Evolutionary conservation across 1,284 basidiomycete genomes (phyloP), one percentile per base, ranked within the genome.

Genomic region (Tilletiaria anomala): DNA sequence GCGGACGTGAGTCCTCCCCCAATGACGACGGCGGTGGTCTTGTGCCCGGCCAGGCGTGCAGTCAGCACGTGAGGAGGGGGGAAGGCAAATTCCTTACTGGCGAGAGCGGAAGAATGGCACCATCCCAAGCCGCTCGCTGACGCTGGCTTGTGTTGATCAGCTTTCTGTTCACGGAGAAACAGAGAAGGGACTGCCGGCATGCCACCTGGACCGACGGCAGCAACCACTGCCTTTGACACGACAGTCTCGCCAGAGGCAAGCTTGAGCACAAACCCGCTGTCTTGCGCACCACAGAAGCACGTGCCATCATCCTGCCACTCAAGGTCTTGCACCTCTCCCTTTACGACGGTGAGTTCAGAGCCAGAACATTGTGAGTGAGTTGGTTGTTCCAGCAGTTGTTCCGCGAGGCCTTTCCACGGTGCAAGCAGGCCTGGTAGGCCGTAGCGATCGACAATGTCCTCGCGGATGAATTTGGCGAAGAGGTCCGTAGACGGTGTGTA

Each of bases 1-100:
- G 68, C 67, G 4, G 67, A 67, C 3, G 68, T 68, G 16, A 70
- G 55, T 0, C 67, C 68, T 20, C 68, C 68, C 3, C 68, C 68
- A 14, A 69, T 51, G 4, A 69, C 54, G 8, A 68, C 44, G n/a
- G 61, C 48, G 1, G 46, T 52, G 0, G 49, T 53, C 35, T 19
- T 21, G n/a, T n/a, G n/a, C n/a, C n/a, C n/a, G n/a, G n/a, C n/a
- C n/a, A n/a, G n/a, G n/a, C n/a, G n/a, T n/a, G n/a, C n/a, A n/a
- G n/a, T n/a, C n/a, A n/a, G n/a, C 17, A 49, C 4, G 2, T 15
- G 37, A 11, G 44, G 17, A 1, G 44, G 31, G 0, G 58, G 58
- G 10, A 44, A 39, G 2, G 45, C 33, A 33, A 54, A 60, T 2
- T 48, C 47, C 3, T 44, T 43, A 2, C 41, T 31, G 6, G 56